A percentile compares a stretch with the other conserved stretches of the same genome.
phyloP scores from a whole-genome alignment of 345 rosid species.

The Camelina sativa region DNA sequence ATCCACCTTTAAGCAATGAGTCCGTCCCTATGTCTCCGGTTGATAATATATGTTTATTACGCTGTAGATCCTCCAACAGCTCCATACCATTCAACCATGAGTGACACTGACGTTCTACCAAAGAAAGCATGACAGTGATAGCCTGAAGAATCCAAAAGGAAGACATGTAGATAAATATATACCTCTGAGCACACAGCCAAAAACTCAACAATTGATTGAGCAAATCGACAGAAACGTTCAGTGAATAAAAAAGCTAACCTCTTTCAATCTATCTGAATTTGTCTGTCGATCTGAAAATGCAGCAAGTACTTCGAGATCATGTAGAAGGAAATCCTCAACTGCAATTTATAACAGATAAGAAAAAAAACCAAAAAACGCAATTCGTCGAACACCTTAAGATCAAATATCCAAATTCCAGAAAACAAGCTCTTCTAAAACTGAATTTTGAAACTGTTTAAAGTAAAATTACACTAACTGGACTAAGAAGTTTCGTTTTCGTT shows the following conservation, averaged over 20 bases:
- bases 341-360: not conserved
- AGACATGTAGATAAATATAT: not conserved
- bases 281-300: slow-evolving; percentile 52
- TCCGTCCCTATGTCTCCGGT: slow-evolving; percentile 72
- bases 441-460: not conserved
- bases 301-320: slow-evolving; percentile 55
- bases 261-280: slow-evolving; percentile 51
- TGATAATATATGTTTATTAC: slow-evolving; percentile 51
- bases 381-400: slow-evolving; percentile 30
- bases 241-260: slow-evolving; percentile 46
- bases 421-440: not conserved
- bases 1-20: slow-evolving; percentile 69
- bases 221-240: not conserved
- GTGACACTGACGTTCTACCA: slow-evolving; percentile 54
- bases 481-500: not conserved
- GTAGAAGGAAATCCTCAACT: slow-evolving; percentile 69
- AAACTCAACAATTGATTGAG: not conserved
- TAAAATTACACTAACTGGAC: not conserved
- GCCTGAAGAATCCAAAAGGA: slow-evolving; percentile 49
- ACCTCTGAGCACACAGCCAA: slow-evolving; percentile 4
- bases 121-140: slow-evolving; percentile 52
- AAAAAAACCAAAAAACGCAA: not conserved
- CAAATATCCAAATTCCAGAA: not conserved
- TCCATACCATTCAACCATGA: slow-evolving; percentile 70
- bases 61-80: slow-evolving; percentile 56